Evolutionary conservation across 805 yeast genomes (phyloP), one percentile per base, ranked within the genome.

Genomic region (Candida broadrunensis): DNA sequence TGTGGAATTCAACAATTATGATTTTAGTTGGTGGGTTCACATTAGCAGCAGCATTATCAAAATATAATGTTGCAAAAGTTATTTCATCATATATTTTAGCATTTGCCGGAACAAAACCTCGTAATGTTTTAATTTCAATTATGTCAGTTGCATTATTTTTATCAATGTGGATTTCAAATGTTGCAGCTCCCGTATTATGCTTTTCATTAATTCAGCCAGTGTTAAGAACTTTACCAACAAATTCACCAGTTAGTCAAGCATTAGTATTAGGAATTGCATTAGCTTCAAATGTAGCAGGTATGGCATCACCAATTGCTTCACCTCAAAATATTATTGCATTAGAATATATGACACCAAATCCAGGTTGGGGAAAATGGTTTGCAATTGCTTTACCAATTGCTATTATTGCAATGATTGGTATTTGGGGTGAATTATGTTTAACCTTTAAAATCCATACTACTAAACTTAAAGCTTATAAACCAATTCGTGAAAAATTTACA

Each of bases 1-100:
- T 91, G 98, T 91, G 97, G 97, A 82, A 90, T 6, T 88, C 97
- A 2, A 95, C 89, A 13, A 88, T 93, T 47, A 81, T 90, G 85
- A 69, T 91, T 30, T 69, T 91, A 38, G 66, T 91, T 9, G 98
- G 98, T 48, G 99, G 99, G 1, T 91, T 91, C 64, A 84, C 97
- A 0, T 67, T 91, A 42, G 98, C 99, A 11, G 97, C 96, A 13
- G 97, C 96, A 0, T 70, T 91, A 42, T 88, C 96, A 35, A 91
- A 90, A 63, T 88, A 86, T 66, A 84, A 88, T 56, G 79, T 91
- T 44, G 97, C 97, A 39, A 88, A 85, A 57, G 75, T 84, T 18
- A 71, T 90, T 21, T 89, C 97, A 4, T 87, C 96, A 0, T 79
- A 78, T 62, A 82, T 91, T 44, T 69, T 93, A 42, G 78, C 89